Evolutionary conservation across 495 filamentous ascomycete genomes (phyloP), one percentile per base, ranked within the genome.

Genomic region (Umbilicaria muhlenbergii): DNA sequence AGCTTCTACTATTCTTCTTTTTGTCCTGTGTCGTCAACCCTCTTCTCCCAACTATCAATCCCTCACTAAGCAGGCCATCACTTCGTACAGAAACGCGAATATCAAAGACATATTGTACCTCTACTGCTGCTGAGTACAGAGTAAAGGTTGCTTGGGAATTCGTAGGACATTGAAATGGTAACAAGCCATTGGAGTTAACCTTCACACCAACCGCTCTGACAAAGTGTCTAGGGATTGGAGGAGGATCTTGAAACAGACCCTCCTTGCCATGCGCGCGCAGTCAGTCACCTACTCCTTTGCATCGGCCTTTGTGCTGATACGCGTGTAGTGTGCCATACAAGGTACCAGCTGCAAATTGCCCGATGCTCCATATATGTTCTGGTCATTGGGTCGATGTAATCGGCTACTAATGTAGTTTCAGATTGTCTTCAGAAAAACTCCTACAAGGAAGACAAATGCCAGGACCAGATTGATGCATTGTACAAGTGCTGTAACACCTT

Each of bases 401-500:
- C 32, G 31, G 32, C 28, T 12, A 45, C 32, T 8, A 41, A 17
- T 14, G 18, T 19, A 47, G 38, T 38, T 50, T 33, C 49, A 91
- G 86, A 80, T 46, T 98, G 91, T 54, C 62, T 98, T 36, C 70
- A 65, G 41, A 93, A 78, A 63, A 86, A 84, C 55, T 78, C 76
- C n/a, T 95, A 81, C 59, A 68, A 92, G 36, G 86, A 99, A 67
- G 75, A 74, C 18, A 92, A 80, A 55, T 99, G 91, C 62, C 68
- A 75, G 48, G 58, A 69, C 11, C 69, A 91, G 52, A 74, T 99
- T 38, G 81, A 94, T 57, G 83, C 86, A n/a, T 65, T 99, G 17
- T 99, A 96, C 58, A 80, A 91, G 55, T 99, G 91, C 58, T 99
- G 91, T 62, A 79, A 86, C 49, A 67, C 71, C 28, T 93, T 99